A percentile compares a stretch with the other conserved stretches of the same genome.
Conservation (phyloP, 2,329 filamentous ascomycete genomes). For the Chrysoporthe deuterocubensis region DNA sequence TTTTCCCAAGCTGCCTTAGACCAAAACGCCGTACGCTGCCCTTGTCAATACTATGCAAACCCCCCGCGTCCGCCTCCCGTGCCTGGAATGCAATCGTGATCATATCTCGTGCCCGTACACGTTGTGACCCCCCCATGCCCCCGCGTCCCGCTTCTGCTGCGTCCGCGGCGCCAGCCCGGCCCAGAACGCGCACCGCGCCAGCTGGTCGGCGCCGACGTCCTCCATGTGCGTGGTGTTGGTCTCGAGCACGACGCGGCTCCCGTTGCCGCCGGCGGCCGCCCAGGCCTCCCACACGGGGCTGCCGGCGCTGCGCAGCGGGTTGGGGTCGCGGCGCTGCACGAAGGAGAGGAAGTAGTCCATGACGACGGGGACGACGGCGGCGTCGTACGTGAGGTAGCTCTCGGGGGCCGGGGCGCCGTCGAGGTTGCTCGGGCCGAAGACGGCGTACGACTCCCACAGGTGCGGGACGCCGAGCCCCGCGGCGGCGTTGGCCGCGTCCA, state of each 20-base stretch:
- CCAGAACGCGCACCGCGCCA: slow-evolving; percentile 48
- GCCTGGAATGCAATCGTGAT: not conserved
- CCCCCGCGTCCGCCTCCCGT: no score
- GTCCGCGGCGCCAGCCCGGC: slow-evolving; percentile 39
- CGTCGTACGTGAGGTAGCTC: slow-evolving; percentile 51
- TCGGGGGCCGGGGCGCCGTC: slow-evolving; percentile 33
- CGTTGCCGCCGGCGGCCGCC: slow-evolving; percentile 32
- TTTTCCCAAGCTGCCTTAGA: not conserved
- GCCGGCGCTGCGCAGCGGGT: slow-evolving; percentile 37
- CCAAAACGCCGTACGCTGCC: not conserved
- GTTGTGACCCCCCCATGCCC: slow-evolving; percentile 35
- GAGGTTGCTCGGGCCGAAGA: slow-evolving; percentile 51
- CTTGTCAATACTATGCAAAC: not conserved
- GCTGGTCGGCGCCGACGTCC: slow-evolving; percentile 39
- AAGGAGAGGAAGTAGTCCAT: slow-evolving; percentile 58
- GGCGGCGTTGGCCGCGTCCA: slow-evolving; percentile 41
- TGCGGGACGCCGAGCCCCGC: slow-evolving; percentile 53
- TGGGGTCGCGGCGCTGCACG: slow-evolving; percentile 50
- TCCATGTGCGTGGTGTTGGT: slow-evolving; percentile 47
- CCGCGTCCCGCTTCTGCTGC: slow-evolving; percentile 36
- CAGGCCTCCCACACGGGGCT: slow-evolving; percentile 49
- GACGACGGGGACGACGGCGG: slow-evolving; percentile 48
- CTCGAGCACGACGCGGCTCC: slow-evolving; percentile 46
- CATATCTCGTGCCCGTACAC: not conserved
- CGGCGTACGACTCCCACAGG: slow-evolving; percentile 50